phyloP scores from a whole-genome alignment of 192 early-diverging fungal genomes.

The Rhizophagus clarus region DNA sequence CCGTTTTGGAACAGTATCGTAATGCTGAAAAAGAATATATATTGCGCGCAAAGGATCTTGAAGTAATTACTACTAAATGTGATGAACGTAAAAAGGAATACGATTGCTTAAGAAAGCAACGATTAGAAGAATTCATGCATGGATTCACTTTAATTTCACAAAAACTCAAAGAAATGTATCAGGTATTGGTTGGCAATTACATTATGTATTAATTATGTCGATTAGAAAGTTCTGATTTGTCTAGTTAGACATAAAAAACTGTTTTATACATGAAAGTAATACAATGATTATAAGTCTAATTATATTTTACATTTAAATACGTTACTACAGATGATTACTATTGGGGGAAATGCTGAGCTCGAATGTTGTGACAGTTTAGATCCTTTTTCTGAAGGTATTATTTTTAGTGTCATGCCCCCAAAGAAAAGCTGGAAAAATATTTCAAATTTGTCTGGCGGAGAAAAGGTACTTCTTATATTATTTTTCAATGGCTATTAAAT shows the following conservation, averaged over 20 bases:
- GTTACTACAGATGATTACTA: slow-evolving; percentile 81
- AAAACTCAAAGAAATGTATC: slow-evolving; percentile 99
- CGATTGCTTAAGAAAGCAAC: slow-evolving; percentile 73
- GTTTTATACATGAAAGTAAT: no score
- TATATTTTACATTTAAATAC: neutral
- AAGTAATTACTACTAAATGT: slow-evolving; percentile 67
- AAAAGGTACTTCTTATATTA: slow-evolving; percentile 71
- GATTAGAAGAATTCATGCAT: slow-evolving; percentile 93
- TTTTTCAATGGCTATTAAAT: neutral
- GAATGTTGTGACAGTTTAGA: slow-evolving; percentile 97
- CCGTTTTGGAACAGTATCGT: slow-evolving; percentile 85
- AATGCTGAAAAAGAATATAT: slow-evolving; percentile 74
- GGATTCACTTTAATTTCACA: slow-evolving; percentile 93
- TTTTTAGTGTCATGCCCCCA: slow-evolving; percentile 99
- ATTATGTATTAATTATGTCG: no score
- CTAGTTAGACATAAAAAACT: no score
- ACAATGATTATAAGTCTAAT: no score
- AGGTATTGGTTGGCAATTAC: slow-evolving; percentile 49
- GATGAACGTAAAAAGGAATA: slow-evolving; percentile 75
- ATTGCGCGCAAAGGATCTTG: slow-evolving; percentile 72
- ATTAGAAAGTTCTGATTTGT: no score
- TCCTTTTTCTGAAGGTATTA: slow-evolving; percentile 98
- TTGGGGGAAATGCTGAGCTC: slow-evolving; percentile 97
- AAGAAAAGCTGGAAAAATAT: slow-evolving; percentile 99
- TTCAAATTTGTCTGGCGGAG: slow-evolving; percentile 97